Evolutionary conservation across 2,329 filamentous ascomycete species (phyloP).

Genomic region (Fusarium secorum): DNA sequence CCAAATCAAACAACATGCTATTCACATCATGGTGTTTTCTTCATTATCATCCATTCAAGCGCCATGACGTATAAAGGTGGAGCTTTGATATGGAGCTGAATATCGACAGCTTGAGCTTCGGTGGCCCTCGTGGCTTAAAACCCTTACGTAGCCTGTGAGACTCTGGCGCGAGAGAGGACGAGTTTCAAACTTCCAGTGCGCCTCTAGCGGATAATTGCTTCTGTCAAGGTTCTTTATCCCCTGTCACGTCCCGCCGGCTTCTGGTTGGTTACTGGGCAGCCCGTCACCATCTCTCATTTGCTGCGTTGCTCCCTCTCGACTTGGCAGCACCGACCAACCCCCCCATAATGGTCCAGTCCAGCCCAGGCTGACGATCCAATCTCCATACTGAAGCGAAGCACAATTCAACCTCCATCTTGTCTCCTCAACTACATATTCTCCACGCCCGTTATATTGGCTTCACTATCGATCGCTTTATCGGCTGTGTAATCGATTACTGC

Average conservation of each 20-base stretch:
- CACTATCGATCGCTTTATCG: conserved; percentile 10
- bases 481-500: neutral
- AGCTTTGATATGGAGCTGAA: conserved; percentile 3
- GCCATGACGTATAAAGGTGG: conserved; percentile 25
- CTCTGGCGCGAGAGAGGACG: neutral
- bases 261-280: conserved; percentile 33
- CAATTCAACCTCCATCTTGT: conserved; percentile 28
- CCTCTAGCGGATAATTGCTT: conserved; percentile 33
- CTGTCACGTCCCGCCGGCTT: conserved; percentile 17
- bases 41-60: neutral
- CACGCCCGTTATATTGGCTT: conserved; percentile 16
- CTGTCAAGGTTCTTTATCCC: conserved; percentile 21
- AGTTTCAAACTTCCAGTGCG: conserved; percentile 11
- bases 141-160: conserved; percentile 22
- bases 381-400: conserved; percentile 31
- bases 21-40: neutral
- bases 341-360: conserved; percentile 34
- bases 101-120: conserved; percentile 23
- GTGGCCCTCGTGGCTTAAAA: conserved; percentile 25
- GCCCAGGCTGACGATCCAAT: conserved; percentile 38
- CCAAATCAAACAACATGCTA: neutral
- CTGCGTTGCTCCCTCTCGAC: conserved; percentile 15
- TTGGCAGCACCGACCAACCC: conserved; percentile 40
- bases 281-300: conserved; percentile 29
- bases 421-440: conserved; percentile 15